Evolutionary conservation across 2,329 filamentous ascomycete species (phyloP).

Genomic region (Penicillium sp.): DNA sequence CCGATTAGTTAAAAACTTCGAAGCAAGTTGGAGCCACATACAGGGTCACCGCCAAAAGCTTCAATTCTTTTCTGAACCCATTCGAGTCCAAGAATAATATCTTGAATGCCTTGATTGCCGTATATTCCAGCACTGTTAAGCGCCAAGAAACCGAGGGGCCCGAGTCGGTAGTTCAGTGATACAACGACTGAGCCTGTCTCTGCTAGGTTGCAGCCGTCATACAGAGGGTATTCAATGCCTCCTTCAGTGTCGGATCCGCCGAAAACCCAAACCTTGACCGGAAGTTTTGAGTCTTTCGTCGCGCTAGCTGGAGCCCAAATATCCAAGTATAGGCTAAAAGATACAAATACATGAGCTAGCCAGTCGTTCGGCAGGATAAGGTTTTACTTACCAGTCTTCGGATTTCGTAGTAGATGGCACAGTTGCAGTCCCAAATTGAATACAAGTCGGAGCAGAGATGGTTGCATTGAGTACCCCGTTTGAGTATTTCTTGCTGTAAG

Average conservation of each 20-base stretch:
- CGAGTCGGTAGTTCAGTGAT: neutral
- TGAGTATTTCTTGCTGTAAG: constrained; percentile 17
- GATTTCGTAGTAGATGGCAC: neutral
- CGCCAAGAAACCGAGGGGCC: neutral
- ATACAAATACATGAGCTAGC: neutral
- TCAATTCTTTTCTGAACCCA: neutral
- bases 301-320: neutral
- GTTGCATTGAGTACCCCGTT: constrained; percentile 20
- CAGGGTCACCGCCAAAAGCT: neutral
- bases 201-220: neutral
- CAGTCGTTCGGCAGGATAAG: neutral
- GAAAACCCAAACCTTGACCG: neutral
- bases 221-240: neutral
- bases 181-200: neutral
- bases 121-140: neutral
- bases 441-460: neutral
- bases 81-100: neutral
- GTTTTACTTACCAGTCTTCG: neutral
- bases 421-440: neutral
- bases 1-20: neutral
- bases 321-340: neutral
- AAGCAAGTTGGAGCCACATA: neutral
- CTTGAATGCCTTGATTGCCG: neutral
- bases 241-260: neutral
- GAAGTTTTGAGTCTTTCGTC: neutral